Base-by-base conservation (phyloP, 371 early-diverging fungal species). In the Mortierella sp. region DNA sequence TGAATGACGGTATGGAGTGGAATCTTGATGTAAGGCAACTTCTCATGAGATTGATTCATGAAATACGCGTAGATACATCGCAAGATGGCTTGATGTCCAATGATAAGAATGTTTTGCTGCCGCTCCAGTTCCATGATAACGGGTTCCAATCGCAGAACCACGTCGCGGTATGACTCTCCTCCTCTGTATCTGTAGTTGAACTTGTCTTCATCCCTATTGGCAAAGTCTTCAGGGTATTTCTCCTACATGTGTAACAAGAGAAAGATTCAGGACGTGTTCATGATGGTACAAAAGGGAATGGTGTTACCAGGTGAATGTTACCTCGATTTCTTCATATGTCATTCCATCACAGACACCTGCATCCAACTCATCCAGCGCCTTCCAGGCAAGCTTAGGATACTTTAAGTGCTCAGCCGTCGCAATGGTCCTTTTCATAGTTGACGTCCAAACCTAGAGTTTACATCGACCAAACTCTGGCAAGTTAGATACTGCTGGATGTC, bases 71-170 rank as follows among this genome's bases (percentile, higher is more conserved):
- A 94, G 52, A 98, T 91, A 71, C 94, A 93, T 37, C 98, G 90
- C 61, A 98, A 80, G 24, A 96, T 96, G 0, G 98, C 98, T 59
- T 95, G 96, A 63, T 96, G 96, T 28, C 92, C 96, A 72, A 98
- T 92, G 57, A 99, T 96, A 60, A 98, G 83, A 59, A 99, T 96
- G 76, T 96, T 95, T 61, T 90, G 90, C 70, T 96, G 96, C 37
- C 97, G 88, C 78, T 99, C 99, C 54, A 99, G 84, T 69, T 98
- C 99, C 95, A 99, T 94, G 61, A 98, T 99, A 39, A 98, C 92
- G 0, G 96, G 96, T 79, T 96, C 96, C 45, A 95, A 68, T 31
- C 95, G 86, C 62, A 91, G 80, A 24, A 96, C 95, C 10, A 95
- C 87, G 74, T 95, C 96, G 17, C 89, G 85, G 71, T 98, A 99